Percentiles rank a stretch among this genome's conserved stretches.
Conservation (phyloP, 2,329 filamentous ascomycete species). For the Aureobasidium sp. region DNA sequence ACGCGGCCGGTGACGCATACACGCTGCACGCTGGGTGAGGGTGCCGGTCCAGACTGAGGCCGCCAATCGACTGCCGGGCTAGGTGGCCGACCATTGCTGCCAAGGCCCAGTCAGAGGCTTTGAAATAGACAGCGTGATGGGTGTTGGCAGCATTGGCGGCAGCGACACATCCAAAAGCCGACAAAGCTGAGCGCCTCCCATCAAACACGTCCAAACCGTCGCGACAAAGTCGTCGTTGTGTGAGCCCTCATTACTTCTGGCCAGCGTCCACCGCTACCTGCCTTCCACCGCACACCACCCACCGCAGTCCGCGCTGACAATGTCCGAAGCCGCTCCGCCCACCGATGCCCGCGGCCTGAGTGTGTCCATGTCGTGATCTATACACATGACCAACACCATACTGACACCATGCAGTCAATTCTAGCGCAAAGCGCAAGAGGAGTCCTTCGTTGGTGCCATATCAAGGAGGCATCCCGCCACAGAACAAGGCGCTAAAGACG, state of each 20-base stretch:
- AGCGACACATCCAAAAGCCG: background rate
- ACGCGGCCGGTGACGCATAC: slow-evolving; percentile 3
- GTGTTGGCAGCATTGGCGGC: slow-evolving; percentile 9
- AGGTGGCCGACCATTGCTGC: background rate
- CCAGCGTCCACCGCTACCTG: slow-evolving; percentile 7
- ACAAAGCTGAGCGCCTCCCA: background rate
- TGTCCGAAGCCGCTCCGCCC: slow-evolving; percentile 14
- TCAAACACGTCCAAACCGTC: background rate
- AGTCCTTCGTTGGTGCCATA: background rate
- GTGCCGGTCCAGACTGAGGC: background rate
- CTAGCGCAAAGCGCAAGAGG: slow-evolving; percentile 6
- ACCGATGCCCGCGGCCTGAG: background rate
- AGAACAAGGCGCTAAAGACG: slow-evolving; percentile 43
- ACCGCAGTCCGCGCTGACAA: slow-evolving; percentile 11
- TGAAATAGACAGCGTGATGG: background rate
- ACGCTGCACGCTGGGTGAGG: background rate
- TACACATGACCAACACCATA: no score
- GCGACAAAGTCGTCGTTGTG: background rate
- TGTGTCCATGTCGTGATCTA: background rate
- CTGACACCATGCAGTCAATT: background rate
- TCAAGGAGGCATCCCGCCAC: slow-evolving; percentile 19
- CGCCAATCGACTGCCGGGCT: background rate
- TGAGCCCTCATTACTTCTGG: background rate
- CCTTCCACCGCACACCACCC: slow-evolving; percentile 7
- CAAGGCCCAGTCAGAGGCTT: slow-evolving; percentile 7